Evolutionary conservation across 306 rosid species (phyloP), one percentile per base, ranked within the genome.

Genomic region (Spatholobus suberectus): DNA sequence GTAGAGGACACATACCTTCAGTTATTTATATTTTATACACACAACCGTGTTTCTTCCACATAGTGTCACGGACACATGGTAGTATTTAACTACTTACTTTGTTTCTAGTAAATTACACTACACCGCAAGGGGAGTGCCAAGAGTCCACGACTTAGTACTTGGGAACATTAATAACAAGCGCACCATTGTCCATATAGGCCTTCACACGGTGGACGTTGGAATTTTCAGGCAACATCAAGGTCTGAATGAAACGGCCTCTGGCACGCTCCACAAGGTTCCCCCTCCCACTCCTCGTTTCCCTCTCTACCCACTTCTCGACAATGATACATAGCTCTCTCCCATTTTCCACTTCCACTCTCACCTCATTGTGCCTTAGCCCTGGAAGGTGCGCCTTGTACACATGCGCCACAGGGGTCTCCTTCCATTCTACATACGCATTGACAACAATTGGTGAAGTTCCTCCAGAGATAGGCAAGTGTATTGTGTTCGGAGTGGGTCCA

Each of bases 311-410:
- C 59, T 69, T 85, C 78, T 88, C 86, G 0, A 88, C 86, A 8
- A 43, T 77, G 17, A 88, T 88, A 3, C 76, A 55, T 1, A 90
- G 78, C 20, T 66, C 84, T 17, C 54, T 76, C 1, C 51, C 82
- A 7, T 83, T 85, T 14, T 83, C 91, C 21, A 90, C 85, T 62
- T 83, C 88, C 23, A 88, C 87, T 20, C 73, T 82, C 76, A 88
- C 85, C 6, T 88, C 86, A 0, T 79, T 75, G 23, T 21, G 84
- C 49, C 57, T 79, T 11, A 90, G 13, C 27, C 89, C 90, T 0
- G 86, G 90, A 72, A 90, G 59, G 34, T 80, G 79, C 12, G 55
- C 89, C 76, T 70, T 82, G 74, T 65, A 80, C 41, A 86, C 79
- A 2, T 79, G 73, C 2, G 90, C 82, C 4, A 46, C 75, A 0